These are phyloP conservation scores for Diaporthe sp. DNA, from an alignment of 2,329 filamentous ascomycete species.

Conservation along the genomic window DNA sequence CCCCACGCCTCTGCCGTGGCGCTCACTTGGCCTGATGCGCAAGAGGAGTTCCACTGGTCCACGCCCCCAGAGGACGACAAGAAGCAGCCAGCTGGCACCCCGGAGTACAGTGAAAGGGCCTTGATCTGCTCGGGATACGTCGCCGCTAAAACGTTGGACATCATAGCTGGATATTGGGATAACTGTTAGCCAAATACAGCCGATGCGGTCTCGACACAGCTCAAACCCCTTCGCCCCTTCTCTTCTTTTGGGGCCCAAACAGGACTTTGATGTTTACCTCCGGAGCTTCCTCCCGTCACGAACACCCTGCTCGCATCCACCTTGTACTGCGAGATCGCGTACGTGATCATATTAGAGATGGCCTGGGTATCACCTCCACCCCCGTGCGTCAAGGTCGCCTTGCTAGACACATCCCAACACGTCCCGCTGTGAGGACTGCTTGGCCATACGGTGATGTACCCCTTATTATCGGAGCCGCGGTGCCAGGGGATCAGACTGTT, in stretches of 20 bases:
- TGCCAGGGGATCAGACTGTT: constrained; percentile 55
- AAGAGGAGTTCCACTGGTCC: constrained; percentile 65
- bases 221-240: too few relatives aligned
- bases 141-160: constrained; percentile 58
- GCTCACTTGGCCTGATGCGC: constrained; percentile 59
- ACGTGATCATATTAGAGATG: constrained; percentile 49
- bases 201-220: neutral
- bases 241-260: neutral
- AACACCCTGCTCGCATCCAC: constrained; percentile 50
- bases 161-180: constrained; percentile 49
- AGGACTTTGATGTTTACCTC: constrained; percentile 43
- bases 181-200: neutral
- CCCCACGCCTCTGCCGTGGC: constrained; percentile 63
- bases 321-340: constrained; percentile 51
- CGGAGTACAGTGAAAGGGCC: constrained; percentile 55
- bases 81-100: constrained; percentile 60
- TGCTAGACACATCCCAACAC: constrained; percentile 72
- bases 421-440: constrained; percentile 61
- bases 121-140: constrained; percentile 59
- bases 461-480: constrained; percentile 52
- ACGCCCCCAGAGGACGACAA: constrained; percentile 55
- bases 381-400: constrained; percentile 52
- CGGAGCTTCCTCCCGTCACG: constrained; percentile 54
- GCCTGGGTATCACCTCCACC: constrained; percentile 48
- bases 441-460: constrained; percentile 65